Evolutionary conservation across 1,139 yeast species (phyloP), one percentile per base, ranked within the genome.

Genomic region (Pichiaceae sp.): DNA sequence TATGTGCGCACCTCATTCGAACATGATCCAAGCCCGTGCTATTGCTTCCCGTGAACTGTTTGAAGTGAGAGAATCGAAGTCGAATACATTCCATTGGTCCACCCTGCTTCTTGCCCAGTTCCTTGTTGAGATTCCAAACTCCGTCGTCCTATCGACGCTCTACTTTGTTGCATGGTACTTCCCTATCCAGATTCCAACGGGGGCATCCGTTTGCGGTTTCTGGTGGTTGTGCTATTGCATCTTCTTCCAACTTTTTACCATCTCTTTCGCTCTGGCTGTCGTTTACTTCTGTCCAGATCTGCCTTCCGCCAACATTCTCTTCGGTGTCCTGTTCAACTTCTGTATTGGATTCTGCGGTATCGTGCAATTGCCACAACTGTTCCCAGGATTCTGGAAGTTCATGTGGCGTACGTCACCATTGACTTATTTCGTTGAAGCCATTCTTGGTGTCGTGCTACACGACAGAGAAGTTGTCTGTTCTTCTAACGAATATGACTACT

Each of bases 401-500:
- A 77, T 81, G 83, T 72, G 78, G 63, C 70, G 78, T 49, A 68
- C 70, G 2, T 73, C 82, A 6, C 89, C 91, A 17, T 71, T 74
- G 54, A 76, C 85, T 1, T 81, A 79, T 48, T 64, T 75, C 47
- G 66, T 79, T 42, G 75, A 73, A 35, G 77, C 76, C 31, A 57
- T 78, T 50, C 60, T 78, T 25, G 56, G 72, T 14, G 41, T 60
- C 4, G 60, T 76, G 37, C 56, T 78, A 19, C 81, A 78, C 40
- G 66, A 68, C 11, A 68, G 78, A 32, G 55, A 62, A 4, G 80
- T 81, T 14, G 47, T 44, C 12, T 82, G 93, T 56, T 50, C 64
- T 2, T 41, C 46, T 1, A 57, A 57, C 25, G 93, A 82, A 50
- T 59, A 68, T 38, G 60, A 70, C 16, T 55, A 51, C 32, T 65